A percentile compares a stretch with the other conserved stretches of the same genome.
Evolutionary conservation across 1,139 yeast genomes (phyloP).

Genomic region (Blastobotrys ciferrii): DNA sequence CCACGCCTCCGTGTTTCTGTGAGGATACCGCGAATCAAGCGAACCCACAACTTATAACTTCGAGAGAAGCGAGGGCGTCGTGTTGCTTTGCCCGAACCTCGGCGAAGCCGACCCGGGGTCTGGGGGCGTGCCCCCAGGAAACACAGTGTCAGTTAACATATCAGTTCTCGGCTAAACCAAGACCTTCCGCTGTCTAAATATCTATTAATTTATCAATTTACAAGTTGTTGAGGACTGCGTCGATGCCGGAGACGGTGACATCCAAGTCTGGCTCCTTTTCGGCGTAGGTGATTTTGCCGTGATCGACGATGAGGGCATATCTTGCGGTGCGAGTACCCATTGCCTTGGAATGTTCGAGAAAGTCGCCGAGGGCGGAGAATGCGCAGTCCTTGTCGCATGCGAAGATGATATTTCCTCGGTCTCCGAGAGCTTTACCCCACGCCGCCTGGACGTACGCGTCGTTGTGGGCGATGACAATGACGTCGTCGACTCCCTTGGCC

Average conservation of each 20-base stretch:
- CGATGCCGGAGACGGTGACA: slow-evolving; percentile 53
- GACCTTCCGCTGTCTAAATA: too few species aligned
- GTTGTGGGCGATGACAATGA: slow-evolving; percentile 69
- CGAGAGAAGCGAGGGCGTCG: too few species aligned
- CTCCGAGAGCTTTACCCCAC: slow-evolving; percentile 69
- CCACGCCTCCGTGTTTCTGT: too few species aligned
- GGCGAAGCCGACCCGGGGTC: too few species aligned
- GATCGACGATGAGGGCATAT: slow-evolving; percentile 55
- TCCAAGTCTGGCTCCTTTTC: slow-evolving; percentile 53
- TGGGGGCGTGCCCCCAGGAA: too few species aligned
- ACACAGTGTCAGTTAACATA: too few species aligned
- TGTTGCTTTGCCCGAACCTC: too few species aligned
- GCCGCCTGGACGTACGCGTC: slow-evolving; percentile 74
- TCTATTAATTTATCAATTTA: too few species aligned
- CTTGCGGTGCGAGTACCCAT: slow-evolving; percentile 54
- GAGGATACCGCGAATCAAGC: too few species aligned
- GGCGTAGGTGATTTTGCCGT: slow-evolving; percentile 52
- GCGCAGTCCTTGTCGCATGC: slow-evolving; percentile 59
- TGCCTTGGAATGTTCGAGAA: slow-evolving; percentile 49
- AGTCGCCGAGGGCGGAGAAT: slow-evolving; percentile 54
- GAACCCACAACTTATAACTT: too few species aligned
- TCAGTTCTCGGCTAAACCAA: too few species aligned
- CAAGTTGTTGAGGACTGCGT: slow-evolving; percentile 20
- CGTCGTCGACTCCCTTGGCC: slow-evolving; percentile 63
- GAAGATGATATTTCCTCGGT: slow-evolving; percentile 53